Base-by-base conservation (phyloP, 31 red algal genomes). In the Bonnemaisonia californica region DNA sequence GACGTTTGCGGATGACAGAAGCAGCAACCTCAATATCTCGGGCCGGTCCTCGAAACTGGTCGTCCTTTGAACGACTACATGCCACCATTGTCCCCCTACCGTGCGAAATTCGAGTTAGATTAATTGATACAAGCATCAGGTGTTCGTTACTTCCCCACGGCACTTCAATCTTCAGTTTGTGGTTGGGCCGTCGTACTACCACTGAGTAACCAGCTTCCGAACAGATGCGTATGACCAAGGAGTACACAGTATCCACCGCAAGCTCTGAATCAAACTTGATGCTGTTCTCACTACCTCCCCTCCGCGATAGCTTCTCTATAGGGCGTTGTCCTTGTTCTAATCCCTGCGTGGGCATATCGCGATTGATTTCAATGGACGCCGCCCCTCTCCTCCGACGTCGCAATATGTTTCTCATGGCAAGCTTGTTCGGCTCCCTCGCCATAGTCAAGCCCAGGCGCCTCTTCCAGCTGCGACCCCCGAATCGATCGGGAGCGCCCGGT, bases 161-260 rank as follows among this genome's bases (percentile, higher is more conserved):
- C 42, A 91, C 74, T 9, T 82, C 62, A 22, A 91, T 71, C 48
- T 91, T 91, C 73, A 91, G 51, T 51, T 91, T 91, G 71, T 83
- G 60, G 28, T 65, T 79, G 9, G 76, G 76, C 29, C 74, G 63
- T 69, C 72, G 55, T 29, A 82, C 74, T 34, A 74, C 64, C 2
- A 91, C 74, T 18, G 26, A 69, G 34, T 77, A 67, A 1, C 80
- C 80, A 26, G 30, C 69, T 18, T 91, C 88, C 4, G 80, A 32
- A 65, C 88, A 91, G 12, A 80, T 66, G 26, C 88, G 80, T 48
- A 29, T 74, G 39, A 91, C 48, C 34, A 91, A 56, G 3, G 41
- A 38, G 39, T 79, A 91, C 3, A 84, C 88, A 11, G 88, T 79
- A 21, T 91, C 88, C 57, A 77, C 73, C 1, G 41, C 30, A 24